Conservation (phyloP, 2,329 filamentous ascomycete genomes). For the Xylariales sp. region DNA sequence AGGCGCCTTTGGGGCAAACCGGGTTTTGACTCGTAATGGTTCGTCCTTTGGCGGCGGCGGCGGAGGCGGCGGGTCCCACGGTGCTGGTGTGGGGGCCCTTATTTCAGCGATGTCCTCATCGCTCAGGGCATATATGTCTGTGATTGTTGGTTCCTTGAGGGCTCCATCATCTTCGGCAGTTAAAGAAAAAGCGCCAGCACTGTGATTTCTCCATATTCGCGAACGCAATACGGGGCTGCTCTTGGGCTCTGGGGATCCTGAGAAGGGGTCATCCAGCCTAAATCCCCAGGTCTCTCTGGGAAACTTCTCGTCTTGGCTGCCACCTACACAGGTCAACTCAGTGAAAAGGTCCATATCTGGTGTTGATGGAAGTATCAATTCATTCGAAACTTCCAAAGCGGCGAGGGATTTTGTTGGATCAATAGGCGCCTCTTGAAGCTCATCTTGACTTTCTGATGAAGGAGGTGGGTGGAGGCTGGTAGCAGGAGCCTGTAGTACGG, state of each 20-base stretch:
- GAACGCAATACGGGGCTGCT: constrained; percentile 10
- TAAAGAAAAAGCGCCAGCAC: constrained; percentile 21
- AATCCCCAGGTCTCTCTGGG: constrained; percentile 20
- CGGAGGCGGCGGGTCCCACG: constrained; percentile 19
- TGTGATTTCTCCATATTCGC: constrained; percentile 18
- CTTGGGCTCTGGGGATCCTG: not conserved
- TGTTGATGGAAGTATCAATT: not conserved
- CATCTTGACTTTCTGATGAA: constrained; percentile 14
- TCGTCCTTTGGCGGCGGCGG: constrained; percentile 1
- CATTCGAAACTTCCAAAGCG: not conserved
- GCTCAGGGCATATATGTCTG: constrained; percentile 49
- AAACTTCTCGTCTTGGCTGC: not conserved
- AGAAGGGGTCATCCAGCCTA: constrained; percentile 14
- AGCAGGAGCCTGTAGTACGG: constrained; percentile 6
- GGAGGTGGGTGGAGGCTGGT: constrained; percentile 14
- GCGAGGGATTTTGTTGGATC: constrained; percentile 13
- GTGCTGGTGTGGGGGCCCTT: constrained; percentile 18
- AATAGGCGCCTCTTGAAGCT: constrained; percentile 4
- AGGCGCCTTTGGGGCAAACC: not conserved
- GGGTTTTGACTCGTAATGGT: not conserved
- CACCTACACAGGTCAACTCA: not conserved
- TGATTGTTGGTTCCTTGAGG: constrained; percentile 46
- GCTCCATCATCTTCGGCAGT: constrained; percentile 24
- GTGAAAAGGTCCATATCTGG: not conserved
- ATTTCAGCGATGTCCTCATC: constrained; percentile 56